Evolutionary conservation across 768 basidiomycete genomes (phyloP), one percentile per base, ranked within the genome.

Genomic region (Mycena leptocephala): DNA sequence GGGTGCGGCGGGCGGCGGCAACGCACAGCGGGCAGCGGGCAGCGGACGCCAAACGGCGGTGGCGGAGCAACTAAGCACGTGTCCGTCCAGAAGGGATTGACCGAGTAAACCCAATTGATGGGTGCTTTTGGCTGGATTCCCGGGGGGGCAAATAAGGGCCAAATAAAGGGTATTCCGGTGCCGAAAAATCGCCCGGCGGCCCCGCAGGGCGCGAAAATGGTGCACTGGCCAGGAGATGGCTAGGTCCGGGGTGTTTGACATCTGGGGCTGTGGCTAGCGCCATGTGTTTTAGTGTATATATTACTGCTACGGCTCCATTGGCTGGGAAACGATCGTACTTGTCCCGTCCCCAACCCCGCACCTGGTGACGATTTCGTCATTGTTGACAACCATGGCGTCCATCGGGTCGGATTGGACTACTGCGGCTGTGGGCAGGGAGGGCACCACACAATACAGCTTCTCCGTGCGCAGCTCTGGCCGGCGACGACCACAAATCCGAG

Each of bases 381-480:
- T 18, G 35, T 78, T 41, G 74, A 79, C 58, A 37, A 26, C 16
- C 20, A 61, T 24, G 77, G 75, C 5, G 58, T 78, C 2, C 77
- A 80, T 41, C 28, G 48, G 6, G 75, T 79, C 1, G 51, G n/a
- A 2, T 35, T 80, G 2, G 75, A 76, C 72, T 80, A 56, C 43
- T 80, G 80, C 55, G 75, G 65, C 2, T 81, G 80, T 26, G 55
- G 46, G 14, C 26, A 22, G 14, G 53, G 70, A 10, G 76, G 70
- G 16, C 11, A 7, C 6, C 71, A 11, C 1, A 55, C 48, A 0
- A 26, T 62, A 8, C 80, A 81, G 56, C 73, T 81, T 0, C 62
- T 80, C 9, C 72, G 76, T 26, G 75, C 59, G 9, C 35, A 61
- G 3, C 69, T 76, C 16, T 81, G 46, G 35, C 75, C 79, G 2